phyloP scores from a whole-genome alignment of 257 asterid genomes.

The Lycium ferocissimum region DNA sequence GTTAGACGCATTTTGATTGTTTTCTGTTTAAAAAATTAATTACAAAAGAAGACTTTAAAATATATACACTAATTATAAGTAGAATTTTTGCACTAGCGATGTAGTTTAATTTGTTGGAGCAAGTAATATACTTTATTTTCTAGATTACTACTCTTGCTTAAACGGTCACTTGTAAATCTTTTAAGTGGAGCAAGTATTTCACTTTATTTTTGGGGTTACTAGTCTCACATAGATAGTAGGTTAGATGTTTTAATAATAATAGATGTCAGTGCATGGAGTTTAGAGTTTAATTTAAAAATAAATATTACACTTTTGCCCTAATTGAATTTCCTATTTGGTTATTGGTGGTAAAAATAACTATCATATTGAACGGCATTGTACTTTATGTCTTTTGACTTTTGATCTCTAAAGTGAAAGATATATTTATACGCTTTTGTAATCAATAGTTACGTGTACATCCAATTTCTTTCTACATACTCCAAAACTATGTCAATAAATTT shows the following conservation, averaged over 20 bases:
- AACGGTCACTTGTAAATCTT: too few species aligned
- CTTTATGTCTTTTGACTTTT: background rate
- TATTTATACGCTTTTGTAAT: constrained; percentile 6
- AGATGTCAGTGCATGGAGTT: too few species aligned
- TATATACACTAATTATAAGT: background rate
- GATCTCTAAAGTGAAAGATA: background rate
- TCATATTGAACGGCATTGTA: background rate
- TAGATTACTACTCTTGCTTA: too few species aligned
- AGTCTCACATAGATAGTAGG: too few species aligned
- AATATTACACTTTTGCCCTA: background rate
- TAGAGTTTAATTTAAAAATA: too few species aligned
- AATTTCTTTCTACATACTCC: background rate
- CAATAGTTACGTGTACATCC: background rate
- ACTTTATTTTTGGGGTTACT: too few species aligned
- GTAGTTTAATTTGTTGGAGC: background rate
- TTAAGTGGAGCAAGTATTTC: too few species aligned
- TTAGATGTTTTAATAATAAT: too few species aligned
- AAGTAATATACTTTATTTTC: background rate
- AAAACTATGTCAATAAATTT: background rate
- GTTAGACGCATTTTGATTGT: too few species aligned
- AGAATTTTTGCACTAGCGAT: background rate
- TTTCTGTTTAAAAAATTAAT: background rate
- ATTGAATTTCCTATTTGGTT: background rate
- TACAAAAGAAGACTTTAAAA: background rate
- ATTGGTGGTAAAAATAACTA: background rate